Base-by-base conservation (phyloP, 176 grass and related monocot genomes). In the maize (Zea mays) region DNA sequence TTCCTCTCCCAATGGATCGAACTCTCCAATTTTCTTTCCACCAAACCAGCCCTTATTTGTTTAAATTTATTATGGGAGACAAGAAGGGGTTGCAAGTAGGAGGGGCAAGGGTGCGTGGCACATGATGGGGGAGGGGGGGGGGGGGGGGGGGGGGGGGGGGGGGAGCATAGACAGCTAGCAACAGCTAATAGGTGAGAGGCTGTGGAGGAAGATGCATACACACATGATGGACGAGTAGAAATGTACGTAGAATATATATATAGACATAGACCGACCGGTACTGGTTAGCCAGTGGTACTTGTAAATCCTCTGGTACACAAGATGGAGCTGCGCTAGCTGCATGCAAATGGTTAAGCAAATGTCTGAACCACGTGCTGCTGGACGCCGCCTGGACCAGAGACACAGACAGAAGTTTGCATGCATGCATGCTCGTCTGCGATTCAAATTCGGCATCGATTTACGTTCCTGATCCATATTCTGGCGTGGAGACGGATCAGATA, bases 171-270 rank as follows among this genome's bases (percentile, higher is more conserved):
- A 88, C 90, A 92, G 91, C 91, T 92, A 94, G 89, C 89, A 90
- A 97, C 95, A 97, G 91, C 95, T 94, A 90, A 72, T 94, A 90
- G 68, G 70, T 79, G 70, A 73, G 62, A 67, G 83, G 50, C 8
- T 54, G 12, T 46, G 39, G 41, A 73, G 46, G 62, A 50, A 39
- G 44, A 66, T 65, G 75, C 67, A 70, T 49, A 46, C 6, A 11
- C 44, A 55, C 2, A 56, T 57, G n/a, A 19, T 3, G 27, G 0
- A 27, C 27, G 7, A 20, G 6, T 52, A 54, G 4, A 0, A 6
- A 0, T 10, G 16, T 3, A 62, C 19, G 35, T 66, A 78, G 33
- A 65, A 72, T 17, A 49, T 16, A 66, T 42, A 17, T 16, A 66
- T 42, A 17, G 38, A 39, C 38, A 39, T 39, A 39, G 2, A 39